Percentiles rank a stretch among this genome's conserved stretches.
phyloP scores from a whole-genome alignment of 2,329 filamentous ascomycete genomes.

The Macrophomina tecta region DNA sequence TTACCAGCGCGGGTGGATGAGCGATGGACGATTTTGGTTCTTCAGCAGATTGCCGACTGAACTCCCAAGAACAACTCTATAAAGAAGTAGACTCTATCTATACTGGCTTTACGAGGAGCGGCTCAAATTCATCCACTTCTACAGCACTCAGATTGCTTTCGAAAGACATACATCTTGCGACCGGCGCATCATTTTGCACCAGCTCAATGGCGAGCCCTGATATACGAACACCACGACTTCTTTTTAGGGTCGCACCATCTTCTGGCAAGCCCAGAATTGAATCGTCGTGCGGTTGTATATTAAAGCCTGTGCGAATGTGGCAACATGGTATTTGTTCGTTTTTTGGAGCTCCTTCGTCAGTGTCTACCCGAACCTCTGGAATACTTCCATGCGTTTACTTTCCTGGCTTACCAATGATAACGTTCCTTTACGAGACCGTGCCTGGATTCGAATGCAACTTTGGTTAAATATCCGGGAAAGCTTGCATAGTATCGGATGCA shows the following conservation, averaged over 20 bases:
- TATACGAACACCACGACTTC: slow-evolving; percentile 70
- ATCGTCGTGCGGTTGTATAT: slow-evolving; percentile 76
- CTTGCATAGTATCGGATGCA: slow-evolving; percentile 87
- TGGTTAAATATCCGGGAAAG: slow-evolving; percentile 93
- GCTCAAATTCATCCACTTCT: slow-evolving; percentile 83
- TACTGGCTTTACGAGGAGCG: slow-evolving; percentile 81
- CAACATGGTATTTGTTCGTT: slow-evolving; percentile 88
- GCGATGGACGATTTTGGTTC: slow-evolving; percentile 49
- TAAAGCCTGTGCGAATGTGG: slow-evolving; percentile 97
- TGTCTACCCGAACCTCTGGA: slow-evolving; percentile 78
- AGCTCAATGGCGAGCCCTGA: slow-evolving; percentile 82
- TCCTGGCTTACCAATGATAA: slow-evolving; percentile 93
- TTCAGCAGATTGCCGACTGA: slow-evolving; percentile 70
- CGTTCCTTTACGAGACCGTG: slow-evolving; percentile 83
- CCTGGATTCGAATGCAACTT: slow-evolving; percentile 81
- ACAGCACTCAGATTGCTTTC: slow-evolving; percentile 64
- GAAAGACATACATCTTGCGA: slow-evolving; percentile 58
- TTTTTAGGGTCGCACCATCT: slow-evolving; percentile 89
- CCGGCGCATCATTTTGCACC: slow-evolving; percentile 53
- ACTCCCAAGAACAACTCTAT: slow-evolving; percentile 78
- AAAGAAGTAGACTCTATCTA: slow-evolving; percentile 86
- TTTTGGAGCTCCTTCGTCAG: slow-evolving; percentile 68
- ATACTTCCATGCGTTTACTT: slow-evolving; percentile 91
- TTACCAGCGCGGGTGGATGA: slow-evolving; percentile 39
- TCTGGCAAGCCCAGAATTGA: slow-evolving; percentile 71